Base-by-base conservation (phyloP, 2,329 filamentous ascomycete species). In the Tolypocladium amazonense region DNA sequence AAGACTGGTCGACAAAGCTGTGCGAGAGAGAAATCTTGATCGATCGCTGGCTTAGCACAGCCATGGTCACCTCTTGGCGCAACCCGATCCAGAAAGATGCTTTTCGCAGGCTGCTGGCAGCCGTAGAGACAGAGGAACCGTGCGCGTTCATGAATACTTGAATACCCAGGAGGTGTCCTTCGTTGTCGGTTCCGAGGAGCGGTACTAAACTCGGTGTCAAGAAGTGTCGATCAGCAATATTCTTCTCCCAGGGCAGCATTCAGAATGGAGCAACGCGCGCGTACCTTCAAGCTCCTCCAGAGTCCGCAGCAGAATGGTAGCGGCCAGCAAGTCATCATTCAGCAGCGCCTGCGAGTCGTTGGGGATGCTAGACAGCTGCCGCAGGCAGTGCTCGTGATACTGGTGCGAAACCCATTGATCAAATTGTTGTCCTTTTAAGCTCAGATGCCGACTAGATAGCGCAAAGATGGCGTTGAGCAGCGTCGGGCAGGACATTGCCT, bases 21-120 rank as follows among this genome's bases (percentile, higher is more conserved):
- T 79, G 75, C 18, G 77, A 73, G 1, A 85, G 72, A 18, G 75
- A 79, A n/a, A 83, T 76, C 27, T 77, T 74, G 35, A 81, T 75
- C 0, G 75, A 71, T 58, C 75, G 69, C 61, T 78, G 74, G 56
- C 75, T 78, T 45, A 78, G 76, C 52, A 81, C 77, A 0, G 82
- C 81, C 57, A 78, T 80, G 62, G 83, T 84, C 39, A 86, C 83
- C 64, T 85, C 82, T 65, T 85, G 82, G 12, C 83, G 75, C 15
- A 85, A 71, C 0, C 81, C 82, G 30, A 84, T 77, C 79, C 71
- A 86, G 71, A 82, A 85, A 1, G 80, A 79, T 0, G 81, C 81
- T 3, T 81, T 80, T 43, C 78, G 77, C 4, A 81, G 67, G 53
- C 74, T 55, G 37, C 63, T 67, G 58, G 69, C 73, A 55, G 70